Base-by-base conservation (phyloP, 306 rosid genomes). In the Dryas drummondii region DNA sequence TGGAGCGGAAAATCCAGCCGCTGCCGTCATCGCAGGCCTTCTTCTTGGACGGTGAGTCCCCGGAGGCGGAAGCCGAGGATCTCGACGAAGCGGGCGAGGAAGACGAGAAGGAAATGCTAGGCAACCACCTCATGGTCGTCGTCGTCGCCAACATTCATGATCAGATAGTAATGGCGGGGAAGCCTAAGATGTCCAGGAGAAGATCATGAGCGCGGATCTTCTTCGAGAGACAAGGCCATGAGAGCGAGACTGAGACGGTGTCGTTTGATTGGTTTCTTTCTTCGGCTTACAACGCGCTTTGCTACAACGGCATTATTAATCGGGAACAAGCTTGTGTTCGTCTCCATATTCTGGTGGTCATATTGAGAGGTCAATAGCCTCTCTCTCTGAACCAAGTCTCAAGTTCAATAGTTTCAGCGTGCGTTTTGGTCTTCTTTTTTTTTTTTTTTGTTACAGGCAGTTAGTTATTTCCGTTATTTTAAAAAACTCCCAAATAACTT, bases 71-170 rank as follows among this genome's bases (percentile, higher is more conserved):
- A 32, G 68, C 0, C 5, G 74, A 22, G 1, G 92, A 68, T 32
- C 37, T 32, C 0, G 85, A 70, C 1, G 89, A 45, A 3, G 90
- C 53, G 0, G 86, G 19, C 7, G 78, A 40, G n/a, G 86, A 73
- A 0, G 83, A 72, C 4, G 93, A 80, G 78, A 83, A 91, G 37
- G 88, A 56, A 51, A 85, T 60, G 70, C 78, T 82, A 58, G 88
- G 84, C 11, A 94, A 86, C 97, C 99, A 92, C 62, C 93, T 88
- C 99, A 94, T 91, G 67, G 72, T 57, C 78, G 75, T 58, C 37
- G 37, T 32, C 2, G 37, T 32, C 22, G 68, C 16, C 41, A 63
- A 19, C 48, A 41, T 41, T 63, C 49, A 63, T 63, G 68, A 14
- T 60, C 66, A 32, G 37, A 32, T 32, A 32, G 37, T 32, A 32